Conservation (phyloP, 2,329 filamentous ascomycete species). For the Sclerotinia subarctica region DNA sequence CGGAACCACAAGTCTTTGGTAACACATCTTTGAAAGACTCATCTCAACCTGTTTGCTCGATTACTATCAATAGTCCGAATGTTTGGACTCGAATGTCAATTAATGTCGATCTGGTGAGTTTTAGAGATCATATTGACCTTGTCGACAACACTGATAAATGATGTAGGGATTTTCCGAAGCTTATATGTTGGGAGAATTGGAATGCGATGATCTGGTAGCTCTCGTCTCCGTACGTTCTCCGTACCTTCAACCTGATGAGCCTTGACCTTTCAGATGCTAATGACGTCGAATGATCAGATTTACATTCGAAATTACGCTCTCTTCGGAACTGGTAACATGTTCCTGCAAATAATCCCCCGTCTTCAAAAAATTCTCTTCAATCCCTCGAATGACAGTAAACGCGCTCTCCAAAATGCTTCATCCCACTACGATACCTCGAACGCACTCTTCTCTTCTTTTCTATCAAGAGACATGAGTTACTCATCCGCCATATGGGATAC, state of each 20-base stretch:
- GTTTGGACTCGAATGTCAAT: constrained; percentile 13
- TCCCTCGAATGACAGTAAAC: constrained; percentile 52
- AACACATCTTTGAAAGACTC: neutral
- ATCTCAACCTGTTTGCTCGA: neutral
- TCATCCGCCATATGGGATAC: constrained; percentile 61
- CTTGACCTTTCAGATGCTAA: neutral
- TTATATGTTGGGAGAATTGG: constrained; percentile 67
- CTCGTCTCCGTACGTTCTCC: constrained; percentile 14
- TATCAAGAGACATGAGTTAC: constrained; percentile 69
- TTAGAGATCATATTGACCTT: neutral
- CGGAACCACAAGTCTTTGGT: neutral
- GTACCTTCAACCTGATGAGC: neutral
- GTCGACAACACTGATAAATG: neutral
- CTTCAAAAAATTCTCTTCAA: constrained; percentile 13
- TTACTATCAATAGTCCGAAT: neutral
- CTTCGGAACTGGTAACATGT: neutral
- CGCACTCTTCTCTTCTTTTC: constrained; percentile 67
- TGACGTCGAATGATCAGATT: neutral
- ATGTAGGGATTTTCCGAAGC: constrained; percentile 39
- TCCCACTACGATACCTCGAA: constrained; percentile 73
- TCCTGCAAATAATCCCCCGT: constrained; percentile 5
- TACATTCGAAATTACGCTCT: constrained; percentile 13
- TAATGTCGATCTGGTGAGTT: constrained; percentile 6
- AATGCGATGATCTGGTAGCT: constrained; percentile 57
- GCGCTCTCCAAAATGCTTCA: constrained; percentile 59